These are phyloP conservation scores for Metschnikowia shivogae DNA, from an alignment of 805 yeast species.

Conservation along the genomic window DNA sequence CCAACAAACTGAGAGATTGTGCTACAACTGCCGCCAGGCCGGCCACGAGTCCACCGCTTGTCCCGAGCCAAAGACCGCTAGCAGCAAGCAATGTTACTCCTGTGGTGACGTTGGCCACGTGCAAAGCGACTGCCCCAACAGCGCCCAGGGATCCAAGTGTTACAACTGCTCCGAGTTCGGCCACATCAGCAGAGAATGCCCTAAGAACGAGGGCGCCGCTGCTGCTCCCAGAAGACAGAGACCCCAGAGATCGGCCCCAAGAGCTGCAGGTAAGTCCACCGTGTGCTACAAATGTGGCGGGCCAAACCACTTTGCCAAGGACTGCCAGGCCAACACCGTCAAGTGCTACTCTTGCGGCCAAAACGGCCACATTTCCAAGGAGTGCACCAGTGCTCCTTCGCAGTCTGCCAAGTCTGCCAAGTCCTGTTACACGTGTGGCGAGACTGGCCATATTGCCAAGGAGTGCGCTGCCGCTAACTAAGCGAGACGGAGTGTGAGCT, in stretches of 20 bases:
- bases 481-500: constrained; percentile 1
- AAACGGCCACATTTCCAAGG: constrained; percentile 84
- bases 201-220: constrained; percentile 35
- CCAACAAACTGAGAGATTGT: constrained; percentile 75
- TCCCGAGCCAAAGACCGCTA: constrained; percentile 81
- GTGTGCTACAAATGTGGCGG: constrained; percentile 91
- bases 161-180: constrained; percentile 76
- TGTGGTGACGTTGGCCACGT: constrained; percentile 91
- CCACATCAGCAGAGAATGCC: constrained; percentile 77
- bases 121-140: constrained; percentile 75
- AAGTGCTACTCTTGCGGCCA: constrained; percentile 93
- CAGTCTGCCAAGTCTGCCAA: constrained; percentile 36
- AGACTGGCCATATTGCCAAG: constrained; percentile 83
- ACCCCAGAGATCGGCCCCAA: constrained; percentile 18
- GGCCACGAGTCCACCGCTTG: constrained; percentile 89
- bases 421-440: constrained; percentile 71
- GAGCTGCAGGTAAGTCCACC: constrained; percentile 30
- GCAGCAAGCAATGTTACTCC: constrained; percentile 85
- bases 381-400: constrained; percentile 57
- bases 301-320: constrained; percentile 90
- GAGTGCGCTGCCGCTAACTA: constrained; percentile 47
- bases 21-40: constrained; percentile 89
- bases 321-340: constrained; percentile 66
- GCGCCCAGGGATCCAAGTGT: constrained; percentile 67
- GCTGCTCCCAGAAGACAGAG: constrained; percentile 20